Conservation (phyloP, 352 stramenopile genomes). For the Blastocystis sp. region DNA sequence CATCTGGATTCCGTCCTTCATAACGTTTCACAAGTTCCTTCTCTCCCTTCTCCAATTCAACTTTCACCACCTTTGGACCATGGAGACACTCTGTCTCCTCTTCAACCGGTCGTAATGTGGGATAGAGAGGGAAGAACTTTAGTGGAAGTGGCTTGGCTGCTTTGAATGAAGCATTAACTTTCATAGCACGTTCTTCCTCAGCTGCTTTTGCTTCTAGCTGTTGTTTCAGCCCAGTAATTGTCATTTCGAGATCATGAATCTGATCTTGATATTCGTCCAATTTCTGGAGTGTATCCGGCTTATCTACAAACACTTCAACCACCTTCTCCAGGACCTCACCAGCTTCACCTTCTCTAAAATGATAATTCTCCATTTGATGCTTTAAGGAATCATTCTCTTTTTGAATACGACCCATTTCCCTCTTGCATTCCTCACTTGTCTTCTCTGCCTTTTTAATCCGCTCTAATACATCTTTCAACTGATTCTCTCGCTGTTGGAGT, state of each 20-base stretch:
- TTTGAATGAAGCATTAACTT: background rate
- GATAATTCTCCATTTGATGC: constrained; percentile 56
- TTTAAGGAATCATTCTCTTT: background rate
- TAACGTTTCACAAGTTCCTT: background rate
- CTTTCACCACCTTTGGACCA: background rate
- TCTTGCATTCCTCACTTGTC: background rate
- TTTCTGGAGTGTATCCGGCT: constrained; percentile 46
- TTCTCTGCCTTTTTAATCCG: constrained; percentile 51
- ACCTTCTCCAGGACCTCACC: constrained; percentile 54
- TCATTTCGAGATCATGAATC: background rate
- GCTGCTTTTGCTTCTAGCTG: background rate
- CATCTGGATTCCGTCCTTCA: constrained; percentile 44
- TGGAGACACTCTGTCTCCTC: constrained; percentile 12
- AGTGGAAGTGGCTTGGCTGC: constrained; percentile 27
- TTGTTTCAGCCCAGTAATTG: background rate
- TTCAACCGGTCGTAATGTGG: background rate
- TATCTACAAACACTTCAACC: constrained; percentile 24
- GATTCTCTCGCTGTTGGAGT: constrained; percentile 44
- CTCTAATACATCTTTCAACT: constrained; percentile 47
- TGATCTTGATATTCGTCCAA: background rate
- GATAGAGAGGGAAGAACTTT: constrained; percentile 62
- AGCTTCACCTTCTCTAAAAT: constrained; percentile 15
- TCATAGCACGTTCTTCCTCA: background rate
- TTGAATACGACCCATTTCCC: background rate
- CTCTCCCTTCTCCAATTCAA: background rate